Evolutionary conservation across 257 asterid genomes (phyloP).

Genomic region (Solanum verrucosum): DNA sequence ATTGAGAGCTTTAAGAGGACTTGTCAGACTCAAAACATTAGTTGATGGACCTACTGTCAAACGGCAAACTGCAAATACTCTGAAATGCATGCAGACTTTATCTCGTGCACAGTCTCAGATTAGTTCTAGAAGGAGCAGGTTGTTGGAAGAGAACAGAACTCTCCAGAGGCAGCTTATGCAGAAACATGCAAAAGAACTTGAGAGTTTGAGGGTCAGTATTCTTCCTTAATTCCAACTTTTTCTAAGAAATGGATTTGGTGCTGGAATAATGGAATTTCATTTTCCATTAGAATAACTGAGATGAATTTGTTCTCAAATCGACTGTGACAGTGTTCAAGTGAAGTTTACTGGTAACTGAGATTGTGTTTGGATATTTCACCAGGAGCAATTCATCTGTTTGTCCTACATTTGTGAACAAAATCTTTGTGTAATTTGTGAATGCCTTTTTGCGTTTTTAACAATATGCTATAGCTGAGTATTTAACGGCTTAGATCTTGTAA

Average conservation of each 20-base stretch:
- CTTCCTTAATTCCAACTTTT: neutral
- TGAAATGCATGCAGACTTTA: conserved; percentile 8
- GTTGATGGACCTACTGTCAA: conserved; percentile 7
- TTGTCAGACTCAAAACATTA: conserved; percentile 6
- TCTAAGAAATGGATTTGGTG: neutral
- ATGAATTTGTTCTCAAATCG: neutral
- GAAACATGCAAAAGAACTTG: conserved; percentile 14
- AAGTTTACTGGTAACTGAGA: neutral
- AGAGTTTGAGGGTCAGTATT: conserved; percentile 7
- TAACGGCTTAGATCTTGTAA: neutral
- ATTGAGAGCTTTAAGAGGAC: conserved; percentile 7
- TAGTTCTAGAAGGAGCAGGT: conserved; percentile 7
- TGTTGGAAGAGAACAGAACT: conserved; percentile 8
- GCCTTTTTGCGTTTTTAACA: neutral
- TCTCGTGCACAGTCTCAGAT: conserved; percentile 7
- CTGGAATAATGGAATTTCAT: neutral
- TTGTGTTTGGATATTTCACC: neutral
- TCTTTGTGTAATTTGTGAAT: neutral
- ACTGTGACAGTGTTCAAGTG: neutral
- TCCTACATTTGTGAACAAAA: neutral
- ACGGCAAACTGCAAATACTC: conserved; percentile 7
- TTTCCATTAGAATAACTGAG: neutral
- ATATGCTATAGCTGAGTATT: neutral
- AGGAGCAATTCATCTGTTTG: neutral
- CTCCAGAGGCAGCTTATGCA: conserved; percentile 14